Base-by-base conservation (phyloP, 345 rosid genomes). In the Aurinia saxatilis region DNA sequence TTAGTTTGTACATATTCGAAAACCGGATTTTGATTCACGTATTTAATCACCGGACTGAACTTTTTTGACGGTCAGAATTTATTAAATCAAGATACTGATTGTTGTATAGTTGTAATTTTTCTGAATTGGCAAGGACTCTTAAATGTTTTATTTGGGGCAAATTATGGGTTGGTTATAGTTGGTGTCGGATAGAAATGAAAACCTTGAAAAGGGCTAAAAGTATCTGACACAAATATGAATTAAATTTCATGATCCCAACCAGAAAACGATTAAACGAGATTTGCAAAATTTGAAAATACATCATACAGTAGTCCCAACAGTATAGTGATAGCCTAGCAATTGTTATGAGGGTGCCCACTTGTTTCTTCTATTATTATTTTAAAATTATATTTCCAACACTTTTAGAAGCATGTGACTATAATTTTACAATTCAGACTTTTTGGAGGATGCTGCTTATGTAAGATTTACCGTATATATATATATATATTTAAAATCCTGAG, bases 351-450 rank as follows among this genome's bases (percentile, higher is more conserved):
- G 36, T 31, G 31, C 31, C 65, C 72, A 50, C 59, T 50, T 58
- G 57, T 19, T 49, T 29, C 29, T 7, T 23, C 27, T 2, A 17
- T 25, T 27, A 39, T 67, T 13, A 10, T 18, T 49, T 18, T 37
- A 18, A 30, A 66, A 19, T 46, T 21, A 55, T 48, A 56, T 31
- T 42, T 25, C 31, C 9, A 2, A 57, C 0, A 47, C 17, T 57
- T 30, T 57, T n/a, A n/a, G 31, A 3, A 64, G 39, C 65, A 67
- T 67, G 65, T 67, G 72, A 67, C 50, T 17, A n/a, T n/a, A 33
- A 57, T 37, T 29, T 46, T 66, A 29, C 33, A 56, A n/a, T 47
- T n/a, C n/a, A 19, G 12, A 46, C 10, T 19, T 57, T 57, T 6
- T 39, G 27, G 44, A 67, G 36, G 35, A 49, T 49, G 51, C 65